Conservation (phyloP, 75 land plant genomes). For the Cryptomeria japonica region DNA sequence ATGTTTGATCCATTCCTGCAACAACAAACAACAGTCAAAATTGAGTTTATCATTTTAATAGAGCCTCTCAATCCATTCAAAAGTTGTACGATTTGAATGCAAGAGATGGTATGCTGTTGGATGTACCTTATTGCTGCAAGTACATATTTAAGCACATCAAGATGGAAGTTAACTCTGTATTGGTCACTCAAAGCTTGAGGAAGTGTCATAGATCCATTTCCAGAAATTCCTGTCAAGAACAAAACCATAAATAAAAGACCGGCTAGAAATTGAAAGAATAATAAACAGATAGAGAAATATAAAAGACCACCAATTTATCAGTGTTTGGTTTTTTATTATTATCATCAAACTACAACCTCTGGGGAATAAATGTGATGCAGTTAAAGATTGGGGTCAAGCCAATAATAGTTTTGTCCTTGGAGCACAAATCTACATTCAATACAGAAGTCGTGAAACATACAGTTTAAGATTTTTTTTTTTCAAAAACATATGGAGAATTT, state of each 20-base stretch:
- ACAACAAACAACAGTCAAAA: neutral
- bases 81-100: neutral
- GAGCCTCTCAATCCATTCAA: neutral
- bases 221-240: neutral
- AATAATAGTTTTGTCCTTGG: too few relatives aligned
- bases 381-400: too few relatives aligned
- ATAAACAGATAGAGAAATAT: too few relatives aligned
- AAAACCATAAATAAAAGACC: neutral
- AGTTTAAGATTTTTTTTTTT: too few relatives aligned
- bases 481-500: too few relatives aligned
- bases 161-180: neutral
- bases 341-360: too few relatives aligned
- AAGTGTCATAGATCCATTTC: neutral
- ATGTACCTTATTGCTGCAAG: conserved; percentile 7
- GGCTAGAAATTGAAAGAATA: too few relatives aligned
- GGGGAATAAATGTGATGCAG: too few relatives aligned
- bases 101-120: neutral
- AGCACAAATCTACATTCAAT: too few relatives aligned
- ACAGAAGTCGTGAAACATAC: too few relatives aligned
- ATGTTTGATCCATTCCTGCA: conserved; percentile 28
- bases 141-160: neutral
- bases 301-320: too few relatives aligned
- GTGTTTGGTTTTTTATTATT: too few relatives aligned
- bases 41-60: neutral
- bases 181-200: neutral